Evolutionary conservation across 768 basidiomycete genomes (phyloP), one percentile per base, ranked within the genome.

Genomic region (Auricularia heimuer): DNA sequence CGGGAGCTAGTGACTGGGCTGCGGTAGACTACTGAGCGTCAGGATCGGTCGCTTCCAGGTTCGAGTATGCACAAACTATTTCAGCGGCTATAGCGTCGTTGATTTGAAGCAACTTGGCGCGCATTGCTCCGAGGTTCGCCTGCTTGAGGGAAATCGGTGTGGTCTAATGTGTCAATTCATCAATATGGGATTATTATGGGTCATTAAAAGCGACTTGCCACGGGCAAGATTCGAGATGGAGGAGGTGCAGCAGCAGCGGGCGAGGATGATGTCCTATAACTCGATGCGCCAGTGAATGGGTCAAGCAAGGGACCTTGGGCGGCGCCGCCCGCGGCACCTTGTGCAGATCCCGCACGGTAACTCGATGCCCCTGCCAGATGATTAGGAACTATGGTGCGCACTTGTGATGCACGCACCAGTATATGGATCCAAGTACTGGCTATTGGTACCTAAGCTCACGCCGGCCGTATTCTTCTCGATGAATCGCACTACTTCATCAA

Each of bases 401-500:
- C 37, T 7, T 16, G 24, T 45, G 37, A 61, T 73, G 67, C 7
- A 14, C 39, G 39, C 72, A 83, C 95, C 96, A 67, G 96, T 98
- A 75, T 83, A 98, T 4, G 96, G 96, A 72, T 98, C 96, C 24
- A 87, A 83, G 71, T 82, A 92, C 61, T 66, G 67, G 54, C 73
- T 77, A n/a, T 79, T 77, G 3, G 78, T 72, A 14, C 78, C 77
- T 10, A 98, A 76, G 63, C 80, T 86, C 24, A 92, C 86, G 1
- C 91, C 92, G 3, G 81, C 77, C 0, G 94, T 90, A 68, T 94
- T 97, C 75, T 90, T 90, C 75, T 97, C 90, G 63, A 99, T 98
- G 75, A 98, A 98, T 64, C 81, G 80, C 35, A 91, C 95, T 14
- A 99, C 89, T 74, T 98, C 83, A 69, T 98, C 95, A 33, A 93